Base-by-base conservation (phyloP, 1,284 basidiomycete genomes). In the Vanrija sp. region DNA sequence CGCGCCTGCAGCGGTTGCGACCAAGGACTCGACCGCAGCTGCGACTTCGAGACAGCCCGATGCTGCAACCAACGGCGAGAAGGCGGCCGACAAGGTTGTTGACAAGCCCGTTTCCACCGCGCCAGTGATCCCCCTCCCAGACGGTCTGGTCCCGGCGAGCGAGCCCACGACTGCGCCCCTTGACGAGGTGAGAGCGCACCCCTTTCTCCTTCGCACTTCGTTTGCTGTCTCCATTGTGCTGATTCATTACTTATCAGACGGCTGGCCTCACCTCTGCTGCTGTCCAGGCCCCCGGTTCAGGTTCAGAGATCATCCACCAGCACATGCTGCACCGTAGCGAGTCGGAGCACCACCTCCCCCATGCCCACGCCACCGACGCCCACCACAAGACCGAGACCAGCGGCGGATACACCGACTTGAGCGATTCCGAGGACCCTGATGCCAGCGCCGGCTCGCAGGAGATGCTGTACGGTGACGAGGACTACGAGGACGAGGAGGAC, bases 401-500 rank as follows among this genome's bases (percentile, higher is more conserved):
- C 51, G 64, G 68, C 45, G 68, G 69, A 29, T 68, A 73, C 58
- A 61, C 67, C 48, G 65, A 68, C 43, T 62, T 72, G 28, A 65
- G 58, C 26, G 73, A 68, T 43, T 63, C 67, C 52, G 76, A 67
- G 58, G 76, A 72, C 16, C 56, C 53, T 59, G 66, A 69, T 12
- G 75, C 76, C 23, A 34, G 23, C 15, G 46, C 43, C 25, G 76
- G 80, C 44, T 79, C 81, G 45, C 81, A 83, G 49, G 78, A 78
- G 21, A 67, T 69, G 52, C 61, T 60, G 0, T 49, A 68, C 49
- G 65, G 78, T 38, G 80, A 82, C 46, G 82, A 84, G 21, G 59
- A 61, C 18, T 82, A 80, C 48, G 81, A 86, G 64, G 87, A 88
- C 54, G 88, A 91, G 57, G 89, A 92, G 71, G 86, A 89, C 68